A percentile compares a stretch with the other conserved stretches of the same genome.
phyloP scores from a whole-genome alignment of 1,139 yeast genomes.

The Suhomyces chickasaworum region DNA sequence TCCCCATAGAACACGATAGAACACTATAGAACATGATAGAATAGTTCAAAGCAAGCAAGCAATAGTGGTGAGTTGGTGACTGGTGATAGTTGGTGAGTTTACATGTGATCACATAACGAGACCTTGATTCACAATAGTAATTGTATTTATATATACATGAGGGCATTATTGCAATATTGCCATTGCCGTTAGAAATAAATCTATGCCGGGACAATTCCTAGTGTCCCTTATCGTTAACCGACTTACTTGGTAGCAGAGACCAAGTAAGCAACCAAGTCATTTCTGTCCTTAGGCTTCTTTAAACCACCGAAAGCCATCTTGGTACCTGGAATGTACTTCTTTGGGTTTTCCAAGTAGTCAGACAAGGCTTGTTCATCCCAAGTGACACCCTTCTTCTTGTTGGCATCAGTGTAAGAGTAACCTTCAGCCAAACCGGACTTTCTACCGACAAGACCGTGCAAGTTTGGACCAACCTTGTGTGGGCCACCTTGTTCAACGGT shows the following conservation, averaged over 20 bases:
- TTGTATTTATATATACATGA: conserved; percentile 15
- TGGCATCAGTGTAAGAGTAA: conserved; percentile 96
- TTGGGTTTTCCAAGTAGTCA: conserved; percentile 98
- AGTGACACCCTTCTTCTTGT: conserved; percentile 89
- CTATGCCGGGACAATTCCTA: conserved; percentile 5
- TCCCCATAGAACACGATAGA: too few species aligned
- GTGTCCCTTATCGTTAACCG: not conserved
- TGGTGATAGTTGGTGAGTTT: too few species aligned
- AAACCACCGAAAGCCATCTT: conserved; percentile 99
- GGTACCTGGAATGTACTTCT: conserved; percentile 99
- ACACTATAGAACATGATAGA: too few species aligned
- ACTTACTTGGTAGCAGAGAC: conserved; percentile 69
- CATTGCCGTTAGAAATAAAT: conserved; percentile 9
- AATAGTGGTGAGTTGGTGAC: too few species aligned
- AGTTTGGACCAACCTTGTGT: conserved; percentile 98
- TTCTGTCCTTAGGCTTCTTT: conserved; percentile 98
- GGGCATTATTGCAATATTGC: not conserved
- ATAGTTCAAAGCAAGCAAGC: too few species aligned
- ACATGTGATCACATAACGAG: too few species aligned
- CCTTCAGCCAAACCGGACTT: conserved; percentile 90
- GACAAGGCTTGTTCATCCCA: conserved; percentile 91
- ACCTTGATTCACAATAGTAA: too few species aligned
- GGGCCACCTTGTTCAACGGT: conserved; percentile 96
- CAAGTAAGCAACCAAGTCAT: conserved; percentile 92
- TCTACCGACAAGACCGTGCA: conserved; percentile 93